phyloP scores from a whole-genome alignment of 208 protist genomes.

The Leishmania lainsoni region DNA sequence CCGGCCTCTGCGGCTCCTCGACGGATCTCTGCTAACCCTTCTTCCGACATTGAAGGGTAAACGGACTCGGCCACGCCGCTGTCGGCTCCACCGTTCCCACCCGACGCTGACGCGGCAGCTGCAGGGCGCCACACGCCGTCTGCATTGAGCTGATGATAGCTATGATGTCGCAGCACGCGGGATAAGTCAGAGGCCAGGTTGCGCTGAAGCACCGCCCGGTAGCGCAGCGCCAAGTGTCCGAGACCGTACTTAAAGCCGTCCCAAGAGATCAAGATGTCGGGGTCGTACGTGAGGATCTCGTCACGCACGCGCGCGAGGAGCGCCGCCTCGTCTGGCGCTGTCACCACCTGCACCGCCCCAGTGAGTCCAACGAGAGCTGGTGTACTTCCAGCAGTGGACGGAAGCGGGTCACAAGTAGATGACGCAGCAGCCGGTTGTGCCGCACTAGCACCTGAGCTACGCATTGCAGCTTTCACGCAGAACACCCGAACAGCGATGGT shows the following conservation, averaged over 20 bases:
- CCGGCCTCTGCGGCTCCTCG: neutral
- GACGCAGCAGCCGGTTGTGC: neutral
- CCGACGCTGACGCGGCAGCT: neutral
- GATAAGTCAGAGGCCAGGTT: slow-evolving; percentile 57
- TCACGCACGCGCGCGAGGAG: slow-evolving; percentile 49
- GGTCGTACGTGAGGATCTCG: slow-evolving; percentile 59
- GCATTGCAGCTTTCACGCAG: slow-evolving; percentile 30
- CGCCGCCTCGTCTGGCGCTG: slow-evolving; percentile 43
- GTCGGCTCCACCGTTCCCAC: neutral
- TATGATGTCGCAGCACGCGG: slow-evolving; percentile 32
- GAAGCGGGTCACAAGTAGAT: neutral
- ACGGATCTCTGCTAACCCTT: neutral
- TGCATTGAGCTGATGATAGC: neutral
- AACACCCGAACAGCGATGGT: slow-evolving; percentile 46
- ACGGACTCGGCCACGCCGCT: neutral
- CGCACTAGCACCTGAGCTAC: neutral
- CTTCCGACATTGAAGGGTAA: neutral
- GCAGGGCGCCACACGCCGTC: neutral
- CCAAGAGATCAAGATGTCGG: slow-evolving; percentile 80
- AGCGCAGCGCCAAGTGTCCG: slow-evolving; percentile 64
- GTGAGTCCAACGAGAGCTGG: slow-evolving; percentile 19
- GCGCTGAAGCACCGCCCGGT: slow-evolving; percentile 48
- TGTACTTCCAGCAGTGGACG: neutral
- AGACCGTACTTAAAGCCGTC: slow-evolving; percentile 76
- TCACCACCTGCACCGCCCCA: slow-evolving; percentile 39